Conservation (phyloP, 2,329 filamentous ascomycete species). For the Furcasterigmium sp. region DNA sequence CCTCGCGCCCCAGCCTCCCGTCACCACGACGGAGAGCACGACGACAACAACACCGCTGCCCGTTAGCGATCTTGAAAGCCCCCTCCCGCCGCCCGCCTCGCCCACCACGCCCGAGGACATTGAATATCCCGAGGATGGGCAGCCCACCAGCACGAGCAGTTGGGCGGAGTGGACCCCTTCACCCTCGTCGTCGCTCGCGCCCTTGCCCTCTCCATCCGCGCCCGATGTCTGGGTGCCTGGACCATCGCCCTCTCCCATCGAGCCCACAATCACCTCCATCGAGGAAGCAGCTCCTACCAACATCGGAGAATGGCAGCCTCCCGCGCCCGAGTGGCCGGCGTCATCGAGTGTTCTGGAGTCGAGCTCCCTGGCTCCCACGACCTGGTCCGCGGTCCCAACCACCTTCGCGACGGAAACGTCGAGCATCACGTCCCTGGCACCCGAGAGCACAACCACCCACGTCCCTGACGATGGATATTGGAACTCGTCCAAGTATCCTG, state of each 20-base stretch:
- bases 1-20: background rate
- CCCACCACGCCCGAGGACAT: background rate
- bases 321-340: no score
- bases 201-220: no score
- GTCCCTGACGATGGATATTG: constrained; percentile 37
- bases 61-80: background rate
- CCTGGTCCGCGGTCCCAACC: no score
- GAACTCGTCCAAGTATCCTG: constrained; percentile 37
- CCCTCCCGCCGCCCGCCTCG: background rate
- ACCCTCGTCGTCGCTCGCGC: no score
- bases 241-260: background rate
- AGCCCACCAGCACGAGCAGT: no score
- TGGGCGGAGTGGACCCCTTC: no score
- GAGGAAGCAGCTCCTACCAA: no score
- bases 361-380: no score
- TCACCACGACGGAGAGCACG: background rate
- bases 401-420: background rate
- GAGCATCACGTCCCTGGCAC: constrained; percentile 2
- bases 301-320: no score
- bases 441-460: constrained; percentile 6
- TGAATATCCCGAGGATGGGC: background rate
- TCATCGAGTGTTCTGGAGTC: no score
- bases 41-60: background rate
- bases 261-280: no score
- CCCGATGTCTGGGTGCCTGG: no score